These are phyloP conservation scores for Cyclanthera cordifolia DNA, from an alignment of 306 rosid species.

Conservation along the genomic window DNA sequence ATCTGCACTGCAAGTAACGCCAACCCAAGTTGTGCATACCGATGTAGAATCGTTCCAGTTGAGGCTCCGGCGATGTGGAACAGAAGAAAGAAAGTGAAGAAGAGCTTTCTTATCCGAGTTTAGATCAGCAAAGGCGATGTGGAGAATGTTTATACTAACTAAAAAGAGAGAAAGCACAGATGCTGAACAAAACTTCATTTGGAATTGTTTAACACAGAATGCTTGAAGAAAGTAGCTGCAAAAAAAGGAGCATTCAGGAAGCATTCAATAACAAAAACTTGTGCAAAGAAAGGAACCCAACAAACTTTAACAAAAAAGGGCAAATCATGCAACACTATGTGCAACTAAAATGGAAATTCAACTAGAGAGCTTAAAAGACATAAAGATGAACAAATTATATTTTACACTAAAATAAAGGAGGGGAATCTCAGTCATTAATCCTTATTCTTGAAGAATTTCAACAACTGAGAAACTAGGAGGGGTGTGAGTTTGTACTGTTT, in stretches of 20 bases:
- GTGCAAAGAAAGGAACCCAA: not conserved
- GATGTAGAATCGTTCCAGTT: slow-evolving; percentile 39
- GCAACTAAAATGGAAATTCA: not conserved
- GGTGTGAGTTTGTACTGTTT: not conserved
- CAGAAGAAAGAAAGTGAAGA: slow-evolving; percentile 44
- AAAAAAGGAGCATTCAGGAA: no score
- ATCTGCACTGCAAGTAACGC: slow-evolving; percentile 39
- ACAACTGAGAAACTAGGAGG: not conserved
- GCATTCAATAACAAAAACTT: not conserved
- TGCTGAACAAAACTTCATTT: slow-evolving; percentile 43
- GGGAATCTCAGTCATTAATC: not conserved
- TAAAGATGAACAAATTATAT: not conserved
- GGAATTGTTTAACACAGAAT: slow-evolving; percentile 18
- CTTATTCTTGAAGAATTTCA: not conserved
- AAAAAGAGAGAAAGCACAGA: slow-evolving; percentile 33
- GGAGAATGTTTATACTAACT: slow-evolving; percentile 28
- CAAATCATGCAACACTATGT: not conserved
- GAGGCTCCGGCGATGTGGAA: slow-evolving; percentile 59
- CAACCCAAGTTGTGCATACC: slow-evolving; percentile 56
- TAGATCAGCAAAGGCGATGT: slow-evolving; percentile 46
- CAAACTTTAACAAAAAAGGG: not conserved
- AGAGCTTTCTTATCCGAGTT: slow-evolving; percentile 61
- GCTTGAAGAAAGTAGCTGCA: slow-evolving; percentile 21
- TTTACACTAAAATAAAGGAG: not conserved
- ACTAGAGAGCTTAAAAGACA: not conserved